Percentiles rank a stretch among this genome's conserved stretches.
Evolutionary conservation across 148 eudicot genomes (phyloP).

Genomic region (Fagopyrum tataricum): DNA sequence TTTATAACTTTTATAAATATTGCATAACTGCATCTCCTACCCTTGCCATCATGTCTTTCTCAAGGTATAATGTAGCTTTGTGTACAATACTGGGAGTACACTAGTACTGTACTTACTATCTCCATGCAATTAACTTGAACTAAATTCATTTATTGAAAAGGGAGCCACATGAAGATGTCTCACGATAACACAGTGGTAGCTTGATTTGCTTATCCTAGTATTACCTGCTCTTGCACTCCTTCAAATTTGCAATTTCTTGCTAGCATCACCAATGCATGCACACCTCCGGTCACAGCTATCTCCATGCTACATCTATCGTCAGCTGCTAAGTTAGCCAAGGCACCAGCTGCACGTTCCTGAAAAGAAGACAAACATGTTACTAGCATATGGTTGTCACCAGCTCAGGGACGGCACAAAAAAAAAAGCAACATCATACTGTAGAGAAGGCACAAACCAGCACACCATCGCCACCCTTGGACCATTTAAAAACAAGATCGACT

Average conservation of each 20-base stretch:
- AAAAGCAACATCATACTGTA: conserved; percentile 2
- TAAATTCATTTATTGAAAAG: not conserved
- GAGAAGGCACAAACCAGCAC: conserved; percentile 64
- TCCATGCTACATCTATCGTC: conserved; percentile 98
- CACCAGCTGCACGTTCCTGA: conserved; percentile 99
- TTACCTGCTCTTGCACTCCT: conserved; percentile 98
- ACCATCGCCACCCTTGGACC: conserved; percentile 87
- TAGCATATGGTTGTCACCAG: not conserved
- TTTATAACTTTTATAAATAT: not conserved
- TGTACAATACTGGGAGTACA: not conserved
- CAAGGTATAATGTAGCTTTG: conserved; percentile 1
- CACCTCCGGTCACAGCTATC: conserved; percentile 83
- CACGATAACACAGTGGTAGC: not conserved
- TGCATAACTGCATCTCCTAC: not conserved
- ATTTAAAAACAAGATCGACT: conserved; percentile 87
- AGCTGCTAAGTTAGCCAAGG: conserved; percentile 95
- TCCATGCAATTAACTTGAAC: not conserved
- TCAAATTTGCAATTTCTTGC: conserved; percentile 80
- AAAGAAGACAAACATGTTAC: conserved; percentile 17
- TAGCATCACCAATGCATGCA: conserved; percentile 85
- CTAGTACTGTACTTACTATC: not conserved
- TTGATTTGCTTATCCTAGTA: not conserved
- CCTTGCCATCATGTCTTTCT: not conserved
- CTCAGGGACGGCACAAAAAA: not conserved
- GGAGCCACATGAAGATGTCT: not conserved